Conservation (phyloP, 148 eudicot genomes). For the Vaccinium macrocarpon region DNA sequence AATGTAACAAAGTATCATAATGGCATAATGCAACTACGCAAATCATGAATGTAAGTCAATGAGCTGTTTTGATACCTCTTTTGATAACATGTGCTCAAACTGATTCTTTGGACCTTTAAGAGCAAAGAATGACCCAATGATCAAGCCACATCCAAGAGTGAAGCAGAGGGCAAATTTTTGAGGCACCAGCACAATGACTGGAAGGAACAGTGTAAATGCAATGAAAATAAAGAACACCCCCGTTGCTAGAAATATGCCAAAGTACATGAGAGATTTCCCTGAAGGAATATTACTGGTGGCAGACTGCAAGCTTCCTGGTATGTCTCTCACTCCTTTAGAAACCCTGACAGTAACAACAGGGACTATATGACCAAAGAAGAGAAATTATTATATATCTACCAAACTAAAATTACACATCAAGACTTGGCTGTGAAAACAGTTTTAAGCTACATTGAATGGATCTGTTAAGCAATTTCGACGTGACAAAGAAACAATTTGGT, state of each 20-base stretch:
- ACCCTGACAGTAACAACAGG: slow-evolving; percentile 51
- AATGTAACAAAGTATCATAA: slow-evolving; percentile 6
- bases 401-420: neutral
- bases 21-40: neutral
- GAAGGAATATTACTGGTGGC: slow-evolving; percentile 89
- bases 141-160: slow-evolving; percentile 84
- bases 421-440: neutral
- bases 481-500: neutral
- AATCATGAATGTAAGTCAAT: neutral
- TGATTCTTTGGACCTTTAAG: slow-evolving; percentile 91
- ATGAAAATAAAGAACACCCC: slow-evolving; percentile 93
- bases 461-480: neutral
- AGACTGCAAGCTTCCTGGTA: slow-evolving; percentile 88
- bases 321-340: slow-evolving; percentile 85
- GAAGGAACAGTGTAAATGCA: slow-evolving; percentile 94
- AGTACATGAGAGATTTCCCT: slow-evolving; percentile 92
- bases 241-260: slow-evolving; percentile 80
- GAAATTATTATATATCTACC: neutral
- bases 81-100: slow-evolving; percentile 82
- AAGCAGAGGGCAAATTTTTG: slow-evolving; percentile 97
- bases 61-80: slow-evolving; percentile 51
- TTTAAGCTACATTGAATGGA: neutral
- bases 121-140: slow-evolving; percentile 88
- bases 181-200: slow-evolving; percentile 91
- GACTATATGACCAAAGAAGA: neutral